A percentile compares a stretch with the other conserved stretches of the same genome.
Conservation (phyloP, 2,329 filamentous ascomycete genomes). For the Boeremia exigua region DNA sequence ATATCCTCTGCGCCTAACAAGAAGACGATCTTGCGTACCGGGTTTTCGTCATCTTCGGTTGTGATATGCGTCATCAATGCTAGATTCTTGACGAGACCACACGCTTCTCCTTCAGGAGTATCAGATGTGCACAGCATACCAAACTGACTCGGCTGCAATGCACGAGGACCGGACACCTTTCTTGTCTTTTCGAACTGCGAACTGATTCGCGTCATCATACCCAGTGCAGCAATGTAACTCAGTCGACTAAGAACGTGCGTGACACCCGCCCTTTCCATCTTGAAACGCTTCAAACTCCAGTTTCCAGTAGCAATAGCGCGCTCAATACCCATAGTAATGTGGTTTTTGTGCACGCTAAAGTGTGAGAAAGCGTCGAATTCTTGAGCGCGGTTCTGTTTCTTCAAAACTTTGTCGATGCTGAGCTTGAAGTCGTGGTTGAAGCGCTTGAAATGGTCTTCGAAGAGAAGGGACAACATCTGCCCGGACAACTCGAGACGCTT, state of each 20-base stretch:
- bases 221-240: slow-evolving; percentile 94
- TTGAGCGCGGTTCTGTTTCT: slow-evolving; percentile 88
- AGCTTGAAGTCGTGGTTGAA: slow-evolving; percentile 89
- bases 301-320: slow-evolving; percentile 97
- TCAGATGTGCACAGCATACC: slow-evolving; percentile 98
- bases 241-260: slow-evolving; percentile 94
- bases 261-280: slow-evolving; percentile 96
- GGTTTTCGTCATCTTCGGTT: slow-evolving; percentile 91
- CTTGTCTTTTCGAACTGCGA: slow-evolving; percentile 99
- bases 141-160: slow-evolving; percentile 95
- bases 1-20: slow-evolving; percentile 85
- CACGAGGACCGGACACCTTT: slow-evolving; percentile 94
- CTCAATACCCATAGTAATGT: slow-evolving; percentile 92
- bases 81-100: slow-evolving; percentile 96
- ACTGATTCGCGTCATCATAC: slow-evolving; percentile 99
- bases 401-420: slow-evolving; percentile 93
- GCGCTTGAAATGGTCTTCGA: slow-evolving; percentile 97
- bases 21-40: slow-evolving; percentile 85
- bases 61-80: slow-evolving; percentile 99
- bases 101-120: slow-evolving; percentile 97
- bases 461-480: slow-evolving; percentile 89
- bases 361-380: slow-evolving; percentile 87
- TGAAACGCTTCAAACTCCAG: slow-evolving; percentile 97
- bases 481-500: slow-evolving; percentile 94
- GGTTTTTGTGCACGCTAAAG: slow-evolving; percentile 81